Evolutionary conservation across 306 rosid species (phyloP), one percentile per base, ranked within the genome.

Genomic region (Carpinus fangiana): DNA sequence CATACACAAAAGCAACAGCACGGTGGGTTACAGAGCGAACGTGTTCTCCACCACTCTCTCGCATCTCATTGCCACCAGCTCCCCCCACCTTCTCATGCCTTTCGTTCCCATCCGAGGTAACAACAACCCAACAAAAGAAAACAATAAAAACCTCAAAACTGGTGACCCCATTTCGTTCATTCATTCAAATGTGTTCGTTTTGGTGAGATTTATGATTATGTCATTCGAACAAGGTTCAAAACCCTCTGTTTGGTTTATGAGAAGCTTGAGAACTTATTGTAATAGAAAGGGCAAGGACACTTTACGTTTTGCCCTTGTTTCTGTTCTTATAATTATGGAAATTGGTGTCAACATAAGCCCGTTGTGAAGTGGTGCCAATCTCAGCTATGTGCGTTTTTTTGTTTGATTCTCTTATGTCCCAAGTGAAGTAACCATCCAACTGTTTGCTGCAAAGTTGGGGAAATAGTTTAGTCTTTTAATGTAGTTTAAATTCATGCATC

Each of bases 31-130:
- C 79, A 89, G 97, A 82, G 88, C 97, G 65, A 84, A 86, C 53
- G 98, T 93, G 9, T 93, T 95, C 82, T 95, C 98, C 8, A 91
- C 96, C 69, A 93, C 94, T 77, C 93, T 95, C 3, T 90, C 97
- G 26, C 99, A 93, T 88, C 96, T 91, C 72, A 85, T 87, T 12
- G 94, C 94, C 38, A 90, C 97, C 70, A 93, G 90, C 41, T 90
- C 93, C 61, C 77, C 87, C 41, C 91, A 90, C 50, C 84, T 93
- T 73, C 77, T 95, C 79, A 71, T 87, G 50, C 99, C 99, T 80
- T 87, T 95, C 78, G 76, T 93, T 31, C 90, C 94, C 80, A 91
- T 93, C 73, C 80, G 98, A 81, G 98, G 96, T 88, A 20, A 47
- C 50, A 9, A 38, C 5, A 20, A 13, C 14, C 66, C 26, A 26